Evolutionary conservation across 2,329 filamentous ascomycete genomes (phyloP), one percentile per base, ranked within the genome.

Genomic region (Ophiostoma himal-ulmi): DNA sequence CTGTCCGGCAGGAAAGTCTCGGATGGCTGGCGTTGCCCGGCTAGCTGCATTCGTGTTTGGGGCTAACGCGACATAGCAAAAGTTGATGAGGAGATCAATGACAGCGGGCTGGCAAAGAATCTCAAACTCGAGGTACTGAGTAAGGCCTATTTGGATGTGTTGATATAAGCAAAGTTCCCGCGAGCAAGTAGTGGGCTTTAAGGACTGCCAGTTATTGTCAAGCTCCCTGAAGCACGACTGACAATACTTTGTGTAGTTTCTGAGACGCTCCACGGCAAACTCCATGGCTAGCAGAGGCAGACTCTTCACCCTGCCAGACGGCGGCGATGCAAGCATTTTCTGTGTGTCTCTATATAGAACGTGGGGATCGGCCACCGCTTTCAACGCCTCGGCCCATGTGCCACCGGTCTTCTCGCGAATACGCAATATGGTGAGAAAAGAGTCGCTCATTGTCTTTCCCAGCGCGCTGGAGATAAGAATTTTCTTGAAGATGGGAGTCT

Each of bases 101-200:
- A 96, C 92, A 70, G 89, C 87, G 1, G 93, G 92, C 76, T 94
- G 91, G 14, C 87, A 86, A 36, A 91, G 76, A 30, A 97, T 91
- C 76, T 97, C 93, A 76, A 94, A 88, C 77, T 97, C 93, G 70
- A 96, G 88, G 75, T 88, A 93, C 1, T 92, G 91, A 0, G 93
- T 94, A 75, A 97, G 89, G 0, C 92, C 93, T n/a, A 96, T 82
- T 20, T 86, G 84, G 84, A 96, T 91, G 80, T 95, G 96, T 76
- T 97, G 94, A 76, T 91, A 96, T 4, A 96, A 81, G 76, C 94
- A 97, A 3, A 97, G 82, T 1, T 84, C 82, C 14, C 86, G 85
- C 30, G 86, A 86, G 79, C 94, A 97, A 64, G 97, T 92, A 72
- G 91, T 92, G 2, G 91, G 91, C 74, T 91, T 92, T 72, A 93